phyloP scores from a whole-genome alignment of 2,329 filamentous ascomycete genomes.

The Penicillium sp. region DNA sequence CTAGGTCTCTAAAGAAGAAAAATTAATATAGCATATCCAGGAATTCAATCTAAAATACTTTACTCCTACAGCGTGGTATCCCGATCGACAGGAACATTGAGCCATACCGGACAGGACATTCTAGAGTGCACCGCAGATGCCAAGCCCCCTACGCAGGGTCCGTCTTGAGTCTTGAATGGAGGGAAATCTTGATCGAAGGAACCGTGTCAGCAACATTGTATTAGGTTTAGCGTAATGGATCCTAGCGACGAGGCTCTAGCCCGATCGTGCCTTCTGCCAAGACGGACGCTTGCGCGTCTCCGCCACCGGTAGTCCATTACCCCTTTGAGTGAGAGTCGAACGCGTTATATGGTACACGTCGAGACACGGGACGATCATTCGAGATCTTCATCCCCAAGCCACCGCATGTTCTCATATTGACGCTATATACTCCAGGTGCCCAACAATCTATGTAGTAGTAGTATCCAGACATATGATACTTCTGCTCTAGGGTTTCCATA shows the following conservation, averaged over 20 bases:
- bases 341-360: slow-evolving; percentile 9
- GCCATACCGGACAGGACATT: slow-evolving; percentile 18
- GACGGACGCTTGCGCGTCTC: slow-evolving; percentile 41
- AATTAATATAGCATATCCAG: no score
- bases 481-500: no score
- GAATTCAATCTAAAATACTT: no score
- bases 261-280: slow-evolving; percentile 33
- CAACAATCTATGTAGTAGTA: no score
- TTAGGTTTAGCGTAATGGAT: slow-evolving; percentile 24
- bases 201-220: slow-evolving; percentile 7
- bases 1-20: no score
- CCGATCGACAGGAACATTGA: slow-evolving; percentile 18
- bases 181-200: background rate
- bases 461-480: no score
- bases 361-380: slow-evolving; percentile 13
- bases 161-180: background rate
- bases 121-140: slow-evolving; percentile 11
- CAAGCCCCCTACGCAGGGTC: slow-evolving; percentile 19
- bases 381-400: slow-evolving; percentile 1
- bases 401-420: background rate
- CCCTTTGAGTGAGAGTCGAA: slow-evolving; percentile 11
- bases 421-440: no score
- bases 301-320: slow-evolving; percentile 13
- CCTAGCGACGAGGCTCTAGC: slow-evolving; percentile 23
- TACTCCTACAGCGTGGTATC: background rate